Evolutionary conservation across 176 grass and related monocot genomes (phyloP).

Genomic region (Raddia distichophylla): DNA sequence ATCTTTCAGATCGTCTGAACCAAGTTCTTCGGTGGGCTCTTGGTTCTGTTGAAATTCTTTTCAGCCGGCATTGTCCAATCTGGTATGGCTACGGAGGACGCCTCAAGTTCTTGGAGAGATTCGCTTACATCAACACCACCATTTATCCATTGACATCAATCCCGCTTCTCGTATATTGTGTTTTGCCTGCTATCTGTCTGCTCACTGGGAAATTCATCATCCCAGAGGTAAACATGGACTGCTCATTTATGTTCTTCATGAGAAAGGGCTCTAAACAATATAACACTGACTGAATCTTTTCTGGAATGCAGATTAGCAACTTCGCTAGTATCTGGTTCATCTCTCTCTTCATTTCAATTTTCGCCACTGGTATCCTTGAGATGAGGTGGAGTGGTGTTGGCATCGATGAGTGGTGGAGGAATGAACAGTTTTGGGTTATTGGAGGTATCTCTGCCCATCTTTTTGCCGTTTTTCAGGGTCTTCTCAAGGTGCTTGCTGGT

Average conservation of each 20-base stretch:
- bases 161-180: conserved; percentile 82
- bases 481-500: conserved; percentile 87
- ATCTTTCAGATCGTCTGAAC: conserved; percentile 98
- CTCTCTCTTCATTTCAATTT: conserved; percentile 91
- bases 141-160: conserved; percentile 83
- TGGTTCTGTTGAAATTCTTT: conserved; percentile 92
- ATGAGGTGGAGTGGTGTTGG: conserved; percentile 97
- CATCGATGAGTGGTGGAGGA: conserved; percentile 95
- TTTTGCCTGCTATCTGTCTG: conserved; percentile 88
- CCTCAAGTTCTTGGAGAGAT: conserved; percentile 92
- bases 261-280: background rate
- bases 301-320: conserved; percentile 84
- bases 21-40: conserved; percentile 94
- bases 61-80: conserved; percentile 92
- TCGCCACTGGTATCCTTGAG: conserved; percentile 90
- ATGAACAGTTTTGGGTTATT: conserved; percentile 97
- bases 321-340: conserved; percentile 97
- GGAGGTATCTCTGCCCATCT: conserved; percentile 90
- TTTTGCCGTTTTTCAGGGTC: conserved; percentile 88
- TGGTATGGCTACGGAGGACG: conserved; percentile 89
- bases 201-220: conserved; percentile 96
- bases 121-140: conserved; percentile 94
- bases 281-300: conserved; percentile 25
- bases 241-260: background rate
- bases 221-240: conserved; percentile 63